A percentile compares a stretch with the other conserved stretches of the same genome.
Evolutionary conservation across 2,329 filamentous ascomycete species (phyloP).

Genomic region (Erysiphe neolycopersici): DNA sequence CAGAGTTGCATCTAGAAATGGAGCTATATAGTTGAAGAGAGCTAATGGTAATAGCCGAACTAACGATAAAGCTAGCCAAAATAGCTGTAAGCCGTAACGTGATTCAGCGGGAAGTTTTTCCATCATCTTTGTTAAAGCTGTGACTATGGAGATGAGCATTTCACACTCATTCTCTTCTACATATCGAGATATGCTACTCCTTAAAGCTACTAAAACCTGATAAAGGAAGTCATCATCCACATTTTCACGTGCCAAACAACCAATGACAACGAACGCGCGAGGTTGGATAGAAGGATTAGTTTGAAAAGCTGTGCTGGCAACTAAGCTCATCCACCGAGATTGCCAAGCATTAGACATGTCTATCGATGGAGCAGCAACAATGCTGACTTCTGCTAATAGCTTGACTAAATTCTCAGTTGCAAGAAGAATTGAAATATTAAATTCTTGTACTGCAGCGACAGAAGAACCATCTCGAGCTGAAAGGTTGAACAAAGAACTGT

Average conservation of each 20-base stretch:
- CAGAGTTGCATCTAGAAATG: slow-evolving; percentile 36
- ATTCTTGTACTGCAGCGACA: slow-evolving; percentile 26
- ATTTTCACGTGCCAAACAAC: slow-evolving; percentile 41
- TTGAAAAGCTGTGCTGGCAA: slow-evolving; percentile 46
- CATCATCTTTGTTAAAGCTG: slow-evolving; percentile 44
- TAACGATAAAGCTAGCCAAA: slow-evolving; percentile 42
- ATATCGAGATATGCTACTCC: slow-evolving; percentile 36
- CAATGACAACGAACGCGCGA: slow-evolving; percentile 43
- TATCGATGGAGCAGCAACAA: slow-evolving; percentile 33
- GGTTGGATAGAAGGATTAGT: slow-evolving; percentile 47
- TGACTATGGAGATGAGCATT: slow-evolving; percentile 42
- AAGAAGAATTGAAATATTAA: slow-evolving; percentile 13
- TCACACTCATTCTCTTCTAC: slow-evolving; percentile 36
- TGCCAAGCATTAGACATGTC: slow-evolving; percentile 43
- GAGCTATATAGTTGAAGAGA: slow-evolving; percentile 38
- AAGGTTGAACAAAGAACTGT: slow-evolving; percentile 28
- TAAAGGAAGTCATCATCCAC: slow-evolving; percentile 46
- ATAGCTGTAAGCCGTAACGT: slow-evolving; percentile 39
- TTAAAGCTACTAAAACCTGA: slow-evolving; percentile 40
- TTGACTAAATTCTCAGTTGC: slow-evolving; percentile 34
- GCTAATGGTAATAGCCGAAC: slow-evolving; percentile 33
- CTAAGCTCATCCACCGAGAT: slow-evolving; percentile 46
- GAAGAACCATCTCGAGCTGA: slow-evolving; percentile 25
- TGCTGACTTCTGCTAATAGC: slow-evolving; percentile 35
- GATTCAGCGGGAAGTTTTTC: slow-evolving; percentile 38